Evolutionary conservation across 441 rosid species (phyloP), one percentile per base, ranked within the genome.

Genomic region (Erysimum cheiri): DNA sequence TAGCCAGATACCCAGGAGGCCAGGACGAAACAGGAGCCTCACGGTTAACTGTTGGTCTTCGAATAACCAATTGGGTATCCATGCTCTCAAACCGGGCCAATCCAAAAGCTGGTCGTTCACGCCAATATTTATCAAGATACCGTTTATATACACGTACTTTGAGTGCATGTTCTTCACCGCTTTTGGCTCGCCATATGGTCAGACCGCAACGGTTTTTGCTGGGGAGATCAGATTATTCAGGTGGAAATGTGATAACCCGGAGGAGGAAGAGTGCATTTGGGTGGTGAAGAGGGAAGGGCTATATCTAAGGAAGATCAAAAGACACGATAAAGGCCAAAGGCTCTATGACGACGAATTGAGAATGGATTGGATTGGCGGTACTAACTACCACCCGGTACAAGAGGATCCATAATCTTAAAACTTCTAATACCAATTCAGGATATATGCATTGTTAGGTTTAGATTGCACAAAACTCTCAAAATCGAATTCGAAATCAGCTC

Each of bases 101-200:
- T 48, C 75, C 56, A 75, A 64, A 63, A 62, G 75, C 75, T 75
- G 79, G 79, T 69, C 74, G 1, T 75, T 75, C 75, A 63, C 19
- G 48, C 67, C 79, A 12, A 11, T 75, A 9, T 69, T 40, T 53
- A 11, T 75, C 56, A 69, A 75, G 67, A 57, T 75, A 69, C 79
- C 79, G 0, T 75, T 63, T 58, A 3, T 75, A 48, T 75, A 75
- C 71, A 75, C 79, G 13, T 47, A 64, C 41, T 75, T 75, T 5
- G 26, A 75, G 49, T 75, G 79, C 67, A 63, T 6, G 0, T 75
- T 75, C 71, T 63, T 8, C 49, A 75, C 79, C 6, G 40, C 73
- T 40, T 75, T 75, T 41, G 46, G 67, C 26, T 69, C 75, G 39
- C 79, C 79, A 17, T 1, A 3, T 32, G 79, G 79, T 15, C 79